phyloP scores from a whole-genome alignment of 129 eudicot species.

The Oenanthe sinensis region DNA sequence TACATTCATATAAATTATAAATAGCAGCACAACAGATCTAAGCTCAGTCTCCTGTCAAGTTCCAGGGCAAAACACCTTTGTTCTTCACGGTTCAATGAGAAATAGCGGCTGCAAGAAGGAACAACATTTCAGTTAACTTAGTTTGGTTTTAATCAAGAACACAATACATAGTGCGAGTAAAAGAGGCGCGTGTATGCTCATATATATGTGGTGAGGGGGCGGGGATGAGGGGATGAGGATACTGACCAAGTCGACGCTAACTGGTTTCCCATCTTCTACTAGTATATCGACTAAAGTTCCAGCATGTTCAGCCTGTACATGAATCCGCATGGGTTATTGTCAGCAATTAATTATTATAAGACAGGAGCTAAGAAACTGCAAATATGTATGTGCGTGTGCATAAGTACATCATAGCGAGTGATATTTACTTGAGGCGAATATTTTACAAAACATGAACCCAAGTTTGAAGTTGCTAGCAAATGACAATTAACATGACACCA shows the following conservation, averaged over 20 bases:
- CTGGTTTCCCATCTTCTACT: slow-evolving; percentile 77
- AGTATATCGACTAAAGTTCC: slow-evolving; percentile 68
- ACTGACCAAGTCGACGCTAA: slow-evolving; percentile 60
- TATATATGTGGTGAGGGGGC: not conserved
- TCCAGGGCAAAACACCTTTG: slow-evolving; percentile 12
- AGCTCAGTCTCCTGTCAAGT: slow-evolving; percentile 19
- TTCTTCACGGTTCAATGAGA: slow-evolving; percentile 63
- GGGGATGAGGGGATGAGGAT: not conserved
- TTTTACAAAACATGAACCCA: not conserved
- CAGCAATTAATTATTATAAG: slow-evolving; percentile 1
- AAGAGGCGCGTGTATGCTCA: not conserved
- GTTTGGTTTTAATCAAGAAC: not conserved
- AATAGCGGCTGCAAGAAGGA: slow-evolving; percentile 62
- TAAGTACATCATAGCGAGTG: not conserved
- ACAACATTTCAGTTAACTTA: slow-evolving; percentile 5
- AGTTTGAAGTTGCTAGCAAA: not conserved
- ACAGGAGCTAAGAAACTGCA: not conserved
- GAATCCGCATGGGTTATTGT: not conserved
- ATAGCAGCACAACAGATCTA: slow-evolving; percentile 26
- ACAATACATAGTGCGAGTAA: not conserved
- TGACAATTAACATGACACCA: not conserved
- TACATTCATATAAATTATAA: slow-evolving; percentile 10
- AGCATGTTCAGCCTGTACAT: slow-evolving; percentile 59
- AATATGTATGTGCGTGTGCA: not conserved
- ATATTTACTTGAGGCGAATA: not conserved